A percentile compares a stretch with the other conserved stretches of the same genome.
Conservation (phyloP, 1,284 basidiomycete species). For the Puccinia novopanici region DNA sequence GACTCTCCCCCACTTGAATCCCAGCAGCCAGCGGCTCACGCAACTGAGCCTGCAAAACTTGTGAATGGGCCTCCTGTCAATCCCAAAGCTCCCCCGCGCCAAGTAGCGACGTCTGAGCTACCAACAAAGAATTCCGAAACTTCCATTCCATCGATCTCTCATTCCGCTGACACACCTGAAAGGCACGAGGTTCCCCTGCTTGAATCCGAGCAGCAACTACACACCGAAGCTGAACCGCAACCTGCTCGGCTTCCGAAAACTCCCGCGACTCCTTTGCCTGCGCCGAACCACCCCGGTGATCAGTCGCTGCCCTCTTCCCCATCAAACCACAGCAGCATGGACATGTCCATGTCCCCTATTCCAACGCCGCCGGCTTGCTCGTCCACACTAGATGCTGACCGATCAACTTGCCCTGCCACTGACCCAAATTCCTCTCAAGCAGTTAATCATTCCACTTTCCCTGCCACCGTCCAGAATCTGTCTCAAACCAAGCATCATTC, state of each 20-base stretch:
- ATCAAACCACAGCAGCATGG: neutral
- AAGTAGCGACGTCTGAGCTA: neutral
- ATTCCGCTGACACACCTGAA: neutral
- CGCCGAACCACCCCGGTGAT: neutral
- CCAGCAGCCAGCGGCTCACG: neutral
- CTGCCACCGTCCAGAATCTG: too few species aligned
- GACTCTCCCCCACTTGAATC: neutral
- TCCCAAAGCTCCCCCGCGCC: neutral
- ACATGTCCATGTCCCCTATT: too few species aligned
- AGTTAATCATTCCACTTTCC: too few species aligned
- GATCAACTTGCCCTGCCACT: neutral
- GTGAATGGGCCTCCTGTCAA: neutral
- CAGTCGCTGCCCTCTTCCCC: neutral
- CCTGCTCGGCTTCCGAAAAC: neutral
- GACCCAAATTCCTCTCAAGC: neutral
- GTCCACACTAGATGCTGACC: neutral
- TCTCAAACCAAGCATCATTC: too few species aligned
- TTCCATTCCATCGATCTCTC: neutral
- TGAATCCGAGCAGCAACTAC: neutral
- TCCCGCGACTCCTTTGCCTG: neutral
- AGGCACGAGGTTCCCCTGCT: neutral
- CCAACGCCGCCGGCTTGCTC: constrained; percentile 1
- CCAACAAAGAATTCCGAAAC: neutral
- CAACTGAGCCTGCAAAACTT: neutral
- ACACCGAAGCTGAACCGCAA: neutral